A percentile compares a stretch with the other conserved stretches of the same genome.
phyloP scores from a whole-genome alignment of 768 basidiomycete species.

The Porphyrellus cyaneotinctus region DNA sequence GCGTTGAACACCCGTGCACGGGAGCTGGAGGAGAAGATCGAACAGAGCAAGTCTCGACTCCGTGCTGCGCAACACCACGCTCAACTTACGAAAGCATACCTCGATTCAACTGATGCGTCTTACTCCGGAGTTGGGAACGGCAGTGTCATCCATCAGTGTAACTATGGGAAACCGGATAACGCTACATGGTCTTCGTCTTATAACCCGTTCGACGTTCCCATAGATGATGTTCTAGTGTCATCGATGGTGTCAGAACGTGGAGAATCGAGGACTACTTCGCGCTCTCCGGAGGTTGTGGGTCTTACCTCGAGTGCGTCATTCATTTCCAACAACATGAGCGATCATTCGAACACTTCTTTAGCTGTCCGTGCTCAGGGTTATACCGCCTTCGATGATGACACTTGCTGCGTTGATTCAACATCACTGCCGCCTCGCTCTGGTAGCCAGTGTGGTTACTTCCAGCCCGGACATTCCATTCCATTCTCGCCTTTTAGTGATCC shows the following conservation, averaged over 20 bases:
- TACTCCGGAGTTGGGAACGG: conserved; percentile 4
- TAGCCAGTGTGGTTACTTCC: conserved; percentile 12
- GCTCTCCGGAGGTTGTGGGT: conserved; percentile 28
- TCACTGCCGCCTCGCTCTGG: conserved; percentile 9
- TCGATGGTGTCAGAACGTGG: conserved; percentile 12
- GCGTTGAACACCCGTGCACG: conserved; percentile 61
- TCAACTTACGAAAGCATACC: conserved; percentile 40
- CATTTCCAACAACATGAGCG: conserved; percentile 16
- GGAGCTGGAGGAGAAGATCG: conserved; percentile 70
- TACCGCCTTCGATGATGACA: conserved; percentile 39
- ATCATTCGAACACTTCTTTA: conserved; percentile 10
- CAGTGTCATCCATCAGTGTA: conserved; percentile 3
- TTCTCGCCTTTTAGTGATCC: conserved; percentile 57
- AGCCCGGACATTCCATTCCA: conserved; percentile 20
- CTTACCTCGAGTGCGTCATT: conserved; percentile 31
- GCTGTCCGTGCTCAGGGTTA: conserved; percentile 37
- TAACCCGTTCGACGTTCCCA: conserved; percentile 29
- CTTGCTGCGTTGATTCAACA: conserved; percentile 28
- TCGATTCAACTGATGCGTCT: conserved; percentile 19
- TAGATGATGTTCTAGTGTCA: conserved; percentile 18
- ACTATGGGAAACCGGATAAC: conserved; percentile 15
- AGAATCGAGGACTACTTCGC: conserved; percentile 14
- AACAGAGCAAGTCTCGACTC: conserved; percentile 58
- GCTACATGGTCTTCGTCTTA: conserved; percentile 27
- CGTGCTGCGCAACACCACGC: conserved; percentile 54